A percentile compares a stretch with the other conserved stretches of the same genome.
Conservation (phyloP, 164 flowering plant species). For the Warburgia ugandensis region DNA sequence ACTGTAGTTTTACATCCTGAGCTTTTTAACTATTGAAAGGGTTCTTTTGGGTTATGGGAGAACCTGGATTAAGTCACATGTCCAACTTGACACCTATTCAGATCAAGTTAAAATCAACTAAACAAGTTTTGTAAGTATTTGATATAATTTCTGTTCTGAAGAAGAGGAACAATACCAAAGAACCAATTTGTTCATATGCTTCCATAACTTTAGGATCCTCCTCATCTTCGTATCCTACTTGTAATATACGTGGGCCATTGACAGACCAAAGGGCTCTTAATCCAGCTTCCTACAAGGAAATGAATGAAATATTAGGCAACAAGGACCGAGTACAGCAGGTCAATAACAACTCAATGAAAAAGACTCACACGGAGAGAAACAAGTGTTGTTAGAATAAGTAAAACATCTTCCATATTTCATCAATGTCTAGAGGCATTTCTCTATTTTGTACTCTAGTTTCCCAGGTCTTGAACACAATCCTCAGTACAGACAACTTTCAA, state of each 20-base stretch:
- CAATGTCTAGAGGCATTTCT: background rate
- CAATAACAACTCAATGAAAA: background rate
- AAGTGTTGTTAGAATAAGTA: background rate
- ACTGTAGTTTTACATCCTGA: too few species aligned
- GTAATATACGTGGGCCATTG: slow-evolving; percentile 80
- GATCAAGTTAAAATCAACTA: background rate
- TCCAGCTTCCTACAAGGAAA: slow-evolving; percentile 68
- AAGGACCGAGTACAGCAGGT: too few species aligned
- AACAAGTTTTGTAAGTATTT: background rate
- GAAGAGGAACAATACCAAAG: slow-evolving; percentile 45
- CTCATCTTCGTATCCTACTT: slow-evolving; percentile 90
- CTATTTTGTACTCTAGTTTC: too few species aligned
- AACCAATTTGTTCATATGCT: slow-evolving; percentile 84
- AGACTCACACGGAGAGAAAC: background rate
- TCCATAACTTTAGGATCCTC: slow-evolving; percentile 89
- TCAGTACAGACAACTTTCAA: too few species aligned
- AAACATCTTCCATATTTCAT: background rate
- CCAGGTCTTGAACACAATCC: too few species aligned
- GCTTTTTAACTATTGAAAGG: too few species aligned
- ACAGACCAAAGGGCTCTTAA: slow-evolving; percentile 88
- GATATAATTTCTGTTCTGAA: background rate
- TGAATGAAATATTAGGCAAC: background rate
- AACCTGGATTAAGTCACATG: too few species aligned
- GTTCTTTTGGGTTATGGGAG: too few species aligned
- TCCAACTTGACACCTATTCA: too few species aligned